Base-by-base conservation (phyloP, 2,329 filamentous ascomycete species). In the Nothomitra cinnamomea region DNA sequence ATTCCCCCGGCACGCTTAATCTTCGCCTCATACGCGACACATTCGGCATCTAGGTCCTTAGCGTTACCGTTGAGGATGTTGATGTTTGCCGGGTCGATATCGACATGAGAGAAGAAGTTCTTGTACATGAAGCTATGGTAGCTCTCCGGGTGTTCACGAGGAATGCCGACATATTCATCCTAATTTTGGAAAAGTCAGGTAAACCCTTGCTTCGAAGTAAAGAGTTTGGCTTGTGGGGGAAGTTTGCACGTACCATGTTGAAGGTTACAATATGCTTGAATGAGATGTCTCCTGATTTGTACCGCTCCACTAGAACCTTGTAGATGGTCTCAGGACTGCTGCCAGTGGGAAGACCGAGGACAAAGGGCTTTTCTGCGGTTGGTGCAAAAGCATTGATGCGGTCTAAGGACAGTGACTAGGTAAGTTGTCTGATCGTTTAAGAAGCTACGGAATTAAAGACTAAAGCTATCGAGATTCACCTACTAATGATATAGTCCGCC, bases 101-200 rank as follows among this genome's bases (percentile, higher is more conserved):
- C 85, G 61, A 92, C 82, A 58, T 81, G 86, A 43, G 83, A 86
- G 73, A 94, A 94, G 74, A 94, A 87, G 70, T 92, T 77, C 69
- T 85, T 86, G 77, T 88, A 94, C 87, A 94, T 92, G 72, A 92
- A 94, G 59, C 82, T 85, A 71, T 94, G 87, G 69, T 94, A 94
- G 62, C 82, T 87, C 66, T 92, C 82, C 12, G 85, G 81, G 65
- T 94, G 85, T 61, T 89, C 85, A 62, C 85, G 80, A 35, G 86
- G 82, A 57, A 94, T 77, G 55, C 83, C 85, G 59, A 92, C 85
- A 63, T 94, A 94, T 70, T 94, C 87, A 69, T 94, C 87, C 80
- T 84, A 59, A 28, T 17, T 6, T 32, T 17, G 50, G 47, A 49
- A 53, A 17, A 52, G 52, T 58, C 55, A 32, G 10, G 10, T 32